phyloP scores from a whole-genome alignment of 345 rosid genomes.

The Dovyalis caffra region DNA sequence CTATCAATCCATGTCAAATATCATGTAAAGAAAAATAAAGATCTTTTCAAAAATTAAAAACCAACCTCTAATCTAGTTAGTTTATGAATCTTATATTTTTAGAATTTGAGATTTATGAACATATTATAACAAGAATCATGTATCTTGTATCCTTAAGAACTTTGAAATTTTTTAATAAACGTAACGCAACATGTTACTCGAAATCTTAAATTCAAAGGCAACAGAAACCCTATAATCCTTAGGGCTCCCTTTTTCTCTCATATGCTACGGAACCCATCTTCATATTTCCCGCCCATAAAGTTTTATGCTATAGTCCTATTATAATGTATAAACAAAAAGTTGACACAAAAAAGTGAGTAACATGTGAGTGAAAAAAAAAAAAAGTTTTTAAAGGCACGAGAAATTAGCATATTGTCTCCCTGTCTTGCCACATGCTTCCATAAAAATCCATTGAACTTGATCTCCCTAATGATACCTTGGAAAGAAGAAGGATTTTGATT shows the following conservation, averaged over 20 bases:
- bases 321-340: not conserved
- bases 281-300: constrained; percentile 11
- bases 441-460: not conserved
- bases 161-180: too few species aligned
- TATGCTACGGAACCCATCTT: not conserved
- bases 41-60: too few species aligned
- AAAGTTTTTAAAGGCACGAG: not conserved
- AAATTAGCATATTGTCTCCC: not conserved
- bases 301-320: not conserved
- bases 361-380: not conserved
- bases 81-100: not conserved
- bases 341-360: not conserved
- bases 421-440: not conserved
- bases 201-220: not conserved
- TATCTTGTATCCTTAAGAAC: too few species aligned
- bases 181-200: not conserved
- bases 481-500: constrained; percentile 6
- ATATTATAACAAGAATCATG: too few species aligned
- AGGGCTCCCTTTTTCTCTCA: not conserved
- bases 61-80: too few species aligned
- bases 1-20: too few species aligned
- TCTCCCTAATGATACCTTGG: constrained; percentile 4
- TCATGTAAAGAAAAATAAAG: too few species aligned
- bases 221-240: too few species aligned
- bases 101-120: not conserved